phyloP scores from a whole-genome alignment of 202 grass and related monocot genomes.

The Saccharum hybrid region DNA sequence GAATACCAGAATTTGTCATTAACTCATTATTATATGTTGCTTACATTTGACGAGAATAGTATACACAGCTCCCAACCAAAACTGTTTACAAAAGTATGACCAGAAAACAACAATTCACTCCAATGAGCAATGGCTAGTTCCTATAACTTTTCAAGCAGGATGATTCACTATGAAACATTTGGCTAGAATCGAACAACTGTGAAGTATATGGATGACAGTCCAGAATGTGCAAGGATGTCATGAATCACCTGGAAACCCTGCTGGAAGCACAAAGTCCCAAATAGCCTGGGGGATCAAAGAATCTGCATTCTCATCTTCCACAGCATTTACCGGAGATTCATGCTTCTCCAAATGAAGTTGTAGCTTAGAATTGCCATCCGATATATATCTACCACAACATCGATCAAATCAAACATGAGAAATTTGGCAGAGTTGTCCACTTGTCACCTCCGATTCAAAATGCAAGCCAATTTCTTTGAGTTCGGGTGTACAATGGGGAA shows the following conservation, averaged over 20 bases:
- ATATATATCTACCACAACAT: constrained; percentile 54
- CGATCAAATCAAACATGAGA: constrained; percentile 13
- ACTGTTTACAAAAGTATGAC: background rate
- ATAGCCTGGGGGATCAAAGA: constrained; percentile 53
- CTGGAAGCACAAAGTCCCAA: constrained; percentile 74
- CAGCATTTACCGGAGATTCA: constrained; percentile 23
- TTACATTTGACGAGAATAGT: background rate
- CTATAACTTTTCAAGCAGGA: constrained; percentile 8
- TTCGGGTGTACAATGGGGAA: constrained; percentile 10
- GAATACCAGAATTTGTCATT: background rate
- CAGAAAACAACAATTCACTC: background rate
- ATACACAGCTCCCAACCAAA: background rate
- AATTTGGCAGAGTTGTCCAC: background rate
- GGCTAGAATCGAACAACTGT: background rate
- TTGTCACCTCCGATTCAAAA: background rate
- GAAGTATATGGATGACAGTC: constrained; percentile 4
- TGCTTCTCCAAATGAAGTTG: constrained; percentile 52
- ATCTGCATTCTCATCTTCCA: constrained; percentile 36
- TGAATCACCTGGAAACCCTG: constrained; percentile 77
- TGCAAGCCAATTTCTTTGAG: background rate
- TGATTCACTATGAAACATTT: background rate
- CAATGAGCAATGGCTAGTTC: background rate
- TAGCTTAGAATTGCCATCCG: constrained; percentile 55
- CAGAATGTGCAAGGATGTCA: background rate
- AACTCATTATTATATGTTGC: background rate